phyloP scores from a whole-genome alignment of 2,329 filamentous ascomycete genomes.

The Dothistroma pini region DNA sequence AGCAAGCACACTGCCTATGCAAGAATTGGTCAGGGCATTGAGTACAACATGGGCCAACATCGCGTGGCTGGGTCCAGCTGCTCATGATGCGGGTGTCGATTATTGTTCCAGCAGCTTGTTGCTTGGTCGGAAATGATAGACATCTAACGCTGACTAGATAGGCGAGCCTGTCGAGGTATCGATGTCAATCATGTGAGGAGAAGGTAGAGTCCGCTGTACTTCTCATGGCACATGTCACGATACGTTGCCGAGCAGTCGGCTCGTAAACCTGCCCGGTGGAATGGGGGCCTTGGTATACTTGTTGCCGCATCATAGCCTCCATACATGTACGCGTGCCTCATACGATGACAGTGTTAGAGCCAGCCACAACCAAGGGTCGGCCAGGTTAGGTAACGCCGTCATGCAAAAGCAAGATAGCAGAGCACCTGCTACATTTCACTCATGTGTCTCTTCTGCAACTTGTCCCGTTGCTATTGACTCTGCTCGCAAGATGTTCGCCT shows the following conservation, averaged over 20 bases:
- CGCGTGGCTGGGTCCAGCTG: no score
- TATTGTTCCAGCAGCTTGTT: no score
- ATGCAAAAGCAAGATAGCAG: background rate
- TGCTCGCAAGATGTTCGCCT: background rate
- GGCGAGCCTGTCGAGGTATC: background rate
- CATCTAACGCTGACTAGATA: background rate
- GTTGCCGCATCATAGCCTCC: no score
- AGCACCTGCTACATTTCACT: background rate
- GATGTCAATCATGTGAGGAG: background rate
- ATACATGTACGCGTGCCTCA: background rate
- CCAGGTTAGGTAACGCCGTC: background rate
- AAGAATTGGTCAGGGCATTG: background rate
- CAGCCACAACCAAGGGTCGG: background rate
- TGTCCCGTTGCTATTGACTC: background rate
- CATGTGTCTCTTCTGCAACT: background rate
- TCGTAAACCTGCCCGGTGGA: background rate
- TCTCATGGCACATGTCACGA: background rate
- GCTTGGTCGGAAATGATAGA: background rate
- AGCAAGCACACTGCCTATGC: background rate
- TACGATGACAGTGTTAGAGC: background rate
- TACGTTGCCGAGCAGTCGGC: background rate
- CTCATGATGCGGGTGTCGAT: no score
- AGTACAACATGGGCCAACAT: no score
- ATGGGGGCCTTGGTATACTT: no score
- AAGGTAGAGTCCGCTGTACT: background rate